These are phyloP conservation scores for Sphaerostilbella broomeana DNA, from an alignment of 2,329 filamentous ascomycete genomes.

Conservation along the genomic window DNA sequence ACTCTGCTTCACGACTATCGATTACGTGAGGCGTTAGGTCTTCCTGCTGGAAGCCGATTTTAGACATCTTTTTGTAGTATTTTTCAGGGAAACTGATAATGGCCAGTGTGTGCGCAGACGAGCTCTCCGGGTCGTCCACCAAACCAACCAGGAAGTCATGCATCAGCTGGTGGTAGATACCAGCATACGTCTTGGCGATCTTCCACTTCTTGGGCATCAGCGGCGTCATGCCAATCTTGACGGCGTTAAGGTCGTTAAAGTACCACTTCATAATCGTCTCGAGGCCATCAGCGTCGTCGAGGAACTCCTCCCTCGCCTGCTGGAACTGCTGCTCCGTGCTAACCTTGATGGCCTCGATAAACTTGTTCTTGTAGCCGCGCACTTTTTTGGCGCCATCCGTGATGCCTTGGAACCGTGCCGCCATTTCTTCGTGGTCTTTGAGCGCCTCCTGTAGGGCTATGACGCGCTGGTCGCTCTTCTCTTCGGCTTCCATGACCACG, in stretches of 20 bases:
- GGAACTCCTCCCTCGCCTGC: constrained; percentile 64
- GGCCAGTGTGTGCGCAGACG: constrained; percentile 77
- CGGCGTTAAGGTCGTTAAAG: constrained; percentile 94
- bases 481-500: constrained; percentile 88
- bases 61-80: constrained; percentile 93
- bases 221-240: constrained; percentile 84
- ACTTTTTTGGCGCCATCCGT: constrained; percentile 87
- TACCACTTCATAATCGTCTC: constrained; percentile 92
- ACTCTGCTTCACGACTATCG: constrained; percentile 81
- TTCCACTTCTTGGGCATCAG: constrained; percentile 96
- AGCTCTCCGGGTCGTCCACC: constrained; percentile 79
- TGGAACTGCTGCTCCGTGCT: constrained; percentile 70
- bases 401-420: constrained; percentile 88
- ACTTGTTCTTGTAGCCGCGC: constrained; percentile 95
- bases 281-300: constrained; percentile 73
- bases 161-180: constrained; percentile 91
- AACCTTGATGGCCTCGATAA: constrained; percentile 70
- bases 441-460: constrained; percentile 88
- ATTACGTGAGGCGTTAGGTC: constrained; percentile 82
- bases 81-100: constrained; percentile 94
- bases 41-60: constrained; percentile 70
- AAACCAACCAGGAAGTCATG: constrained; percentile 82
- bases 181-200: constrained; percentile 82
- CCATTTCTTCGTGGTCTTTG: constrained; percentile 92
- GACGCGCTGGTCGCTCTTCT: constrained; percentile 91